Evolutionary conservation across 2,329 filamentous ascomycete species (phyloP).

Genomic region (Hymenoscyphus infarciens): DNA sequence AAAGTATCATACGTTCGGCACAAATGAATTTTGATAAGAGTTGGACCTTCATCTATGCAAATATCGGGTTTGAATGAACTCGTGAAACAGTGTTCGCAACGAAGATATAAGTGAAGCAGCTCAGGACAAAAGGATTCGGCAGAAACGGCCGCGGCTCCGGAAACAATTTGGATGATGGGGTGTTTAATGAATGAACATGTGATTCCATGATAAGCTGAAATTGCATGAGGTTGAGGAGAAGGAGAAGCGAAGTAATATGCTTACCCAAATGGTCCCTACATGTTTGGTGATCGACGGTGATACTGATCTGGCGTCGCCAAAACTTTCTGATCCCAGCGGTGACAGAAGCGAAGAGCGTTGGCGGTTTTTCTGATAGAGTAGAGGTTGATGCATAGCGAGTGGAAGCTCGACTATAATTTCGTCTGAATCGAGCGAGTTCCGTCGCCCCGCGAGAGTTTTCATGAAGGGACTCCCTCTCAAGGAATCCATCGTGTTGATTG

Average conservation of each 20-base stretch:
- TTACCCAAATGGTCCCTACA: constrained; percentile 56
- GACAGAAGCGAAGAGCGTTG: constrained; percentile 21
- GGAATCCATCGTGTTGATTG: neutral
- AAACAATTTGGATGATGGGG: no score
- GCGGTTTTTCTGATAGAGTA: constrained; percentile 18
- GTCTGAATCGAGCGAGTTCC: constrained; percentile 23
- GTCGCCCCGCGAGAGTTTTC: constrained; percentile 29
- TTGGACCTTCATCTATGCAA: no score
- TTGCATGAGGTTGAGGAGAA: neutral
- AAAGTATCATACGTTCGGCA: no score
- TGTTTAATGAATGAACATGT: neutral
- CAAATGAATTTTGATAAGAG: no score
- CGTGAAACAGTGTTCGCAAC: neutral
- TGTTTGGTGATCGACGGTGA: constrained; percentile 47
- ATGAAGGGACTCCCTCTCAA: constrained; percentile 6
- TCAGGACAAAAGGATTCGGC: neutral
- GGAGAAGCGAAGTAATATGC: constrained; percentile 20
- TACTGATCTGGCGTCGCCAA: constrained; percentile 48
- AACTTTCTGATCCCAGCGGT: constrained; percentile 35
- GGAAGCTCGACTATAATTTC: constrained; percentile 29
- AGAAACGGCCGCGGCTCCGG: no score
- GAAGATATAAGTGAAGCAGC: neutral
- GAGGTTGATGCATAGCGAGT: constrained; percentile 13
- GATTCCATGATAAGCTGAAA: neutral
- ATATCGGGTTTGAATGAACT: neutral